Evolutionary conservation across 768 basidiomycete species (phyloP), one percentile per base, ranked within the genome.

Genomic region (Chalciporus piperatus): DNA sequence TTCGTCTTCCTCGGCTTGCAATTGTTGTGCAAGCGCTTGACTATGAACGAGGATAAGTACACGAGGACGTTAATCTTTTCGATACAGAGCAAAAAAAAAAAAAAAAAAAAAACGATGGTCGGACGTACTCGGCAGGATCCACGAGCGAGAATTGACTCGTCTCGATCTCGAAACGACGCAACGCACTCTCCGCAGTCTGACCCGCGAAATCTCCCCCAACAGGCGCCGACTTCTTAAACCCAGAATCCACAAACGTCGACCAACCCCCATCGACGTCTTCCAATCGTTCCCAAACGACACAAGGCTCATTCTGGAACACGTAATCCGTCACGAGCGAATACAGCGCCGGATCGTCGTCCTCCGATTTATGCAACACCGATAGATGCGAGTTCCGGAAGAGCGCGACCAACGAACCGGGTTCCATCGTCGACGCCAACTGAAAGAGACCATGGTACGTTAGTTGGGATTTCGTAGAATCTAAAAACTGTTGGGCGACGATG

Each of bases 381-480:
- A 97, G 82, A 64, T 96, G 94, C 0, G 91, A 92, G 68, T 83
- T 92, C 47, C 94, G 83, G 76, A 94, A 96, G 54, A 95, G 81
- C 1, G 93, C 92, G n/a, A 87, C 85, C 48, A 94, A 80, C 2
- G 81, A 74, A 3, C 81, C 77, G 0, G 76, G 73, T 13, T 68
- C 48, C 28, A 81, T 62, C 3, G 67, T 59, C 7, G 74, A 66
- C 0, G 87, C 85, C 44, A 95, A 82, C 32, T 84, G 79, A 67
- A 94, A 93, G 30, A 95, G 77, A 0, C 93, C 93, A 48, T 91
- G 79, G 61, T 95, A 95, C 0, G 92, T 95, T 49, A 96, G 68
- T 62, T 97, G 94, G 2, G 90, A 91, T 53, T 81, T 77, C 0
- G 88, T 85, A 16, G 70, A 70, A 47, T 88, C 78, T 43, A 97